phyloP scores from a whole-genome alignment of 345 rosid genomes.

The Murraya koenigii region DNA sequence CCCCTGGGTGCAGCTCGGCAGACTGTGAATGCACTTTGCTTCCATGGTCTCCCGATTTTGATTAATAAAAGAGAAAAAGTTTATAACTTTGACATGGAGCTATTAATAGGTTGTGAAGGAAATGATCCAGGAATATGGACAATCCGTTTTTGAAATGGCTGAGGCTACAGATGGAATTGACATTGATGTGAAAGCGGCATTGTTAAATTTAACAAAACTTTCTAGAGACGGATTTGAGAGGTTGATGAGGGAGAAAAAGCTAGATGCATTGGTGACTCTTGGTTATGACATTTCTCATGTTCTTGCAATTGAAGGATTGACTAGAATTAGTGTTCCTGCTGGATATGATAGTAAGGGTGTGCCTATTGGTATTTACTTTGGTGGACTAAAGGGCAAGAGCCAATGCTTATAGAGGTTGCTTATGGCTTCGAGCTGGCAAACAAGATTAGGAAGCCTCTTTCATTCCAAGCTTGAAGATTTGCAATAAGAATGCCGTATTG shows the following conservation, averaged over 20 bases:
- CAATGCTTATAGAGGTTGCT: slow-evolving; percentile 42
- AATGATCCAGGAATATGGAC: slow-evolving; percentile 28
- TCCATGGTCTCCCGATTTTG: no score
- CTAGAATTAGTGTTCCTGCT: slow-evolving; percentile 41
- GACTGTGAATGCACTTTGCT: no score
- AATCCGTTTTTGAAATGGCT: slow-evolving; percentile 21
- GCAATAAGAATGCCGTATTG: no score
- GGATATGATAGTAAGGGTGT: slow-evolving; percentile 26
- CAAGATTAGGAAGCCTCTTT: slow-evolving; percentile 28
- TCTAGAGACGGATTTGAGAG: slow-evolving; percentile 33
- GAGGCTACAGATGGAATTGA: slow-evolving; percentile 32
- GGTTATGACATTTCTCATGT: neutral
- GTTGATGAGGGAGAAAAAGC: slow-evolving; percentile 25
- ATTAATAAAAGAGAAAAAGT: no score
- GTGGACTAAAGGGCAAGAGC: slow-evolving; percentile 37
- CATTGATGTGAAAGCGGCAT: slow-evolving; percentile 19
- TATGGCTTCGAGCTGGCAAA: slow-evolving; percentile 38
- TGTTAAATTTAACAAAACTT: slow-evolving; percentile 3
- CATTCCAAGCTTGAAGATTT: slow-evolving; percentile 9
- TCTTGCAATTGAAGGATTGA: slow-evolving; percentile 40
- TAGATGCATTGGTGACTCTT: slow-evolving; percentile 33
- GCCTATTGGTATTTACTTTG: slow-evolving; percentile 42
- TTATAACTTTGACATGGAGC: no score
- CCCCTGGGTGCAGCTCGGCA: no score
- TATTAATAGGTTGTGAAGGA: slow-evolving; percentile 22